Evolutionary conservation across 352 stramenopile species (phyloP), one percentile per base, ranked within the genome.

Genomic region (Hyaloperonospora brassicae): DNA sequence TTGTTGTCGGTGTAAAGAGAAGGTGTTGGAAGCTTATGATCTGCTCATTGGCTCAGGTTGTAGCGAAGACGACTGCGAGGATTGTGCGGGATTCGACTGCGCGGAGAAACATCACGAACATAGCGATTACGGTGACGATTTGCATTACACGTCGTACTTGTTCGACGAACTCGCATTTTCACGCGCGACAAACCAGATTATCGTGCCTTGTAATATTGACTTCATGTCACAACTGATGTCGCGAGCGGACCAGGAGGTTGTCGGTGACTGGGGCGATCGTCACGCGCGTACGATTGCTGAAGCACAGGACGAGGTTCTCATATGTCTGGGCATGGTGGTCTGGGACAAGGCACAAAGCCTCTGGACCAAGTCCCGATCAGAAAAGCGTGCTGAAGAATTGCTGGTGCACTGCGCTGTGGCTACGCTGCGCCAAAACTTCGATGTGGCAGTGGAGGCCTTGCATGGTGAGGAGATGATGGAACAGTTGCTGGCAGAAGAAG

Each of bases 401-500:
- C 51, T 93, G 14, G 77, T 89, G 38, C 77, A 91, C 60, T 93
- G 81, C 40, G 76, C 76, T 1, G 76, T 93, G 21, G 73, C 75
- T 24, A 86, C 83, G 9, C 48, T 93, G 45, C 81, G 77, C 6
- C 79, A 76, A 2, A 93, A 87, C 62, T 93, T 93, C 63, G 80
- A 93, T 46, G 70, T 88, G 10, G 81, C 80, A 2, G 80, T 93
- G 14, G 83, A 93, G 50, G 83, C 81, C 17, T 62, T 93, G 24
- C 83, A 93, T 56, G 83, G 83, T 0, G 71, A 89, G 51, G 83
- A 91, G 50, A 93, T 93, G 79, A 93, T 93, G 73, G 83, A 91
- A 47, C 80, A 89, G 45, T 41, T 93, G 31, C 60, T 93, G 42
- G 80, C 83, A 11, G 83, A 93, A 47, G 83, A 93, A 59, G 83